These are phyloP conservation scores for Fusarium bactridioides DNA, from an alignment of 2,329 filamentous ascomycete genomes.

Conservation along the genomic window DNA sequence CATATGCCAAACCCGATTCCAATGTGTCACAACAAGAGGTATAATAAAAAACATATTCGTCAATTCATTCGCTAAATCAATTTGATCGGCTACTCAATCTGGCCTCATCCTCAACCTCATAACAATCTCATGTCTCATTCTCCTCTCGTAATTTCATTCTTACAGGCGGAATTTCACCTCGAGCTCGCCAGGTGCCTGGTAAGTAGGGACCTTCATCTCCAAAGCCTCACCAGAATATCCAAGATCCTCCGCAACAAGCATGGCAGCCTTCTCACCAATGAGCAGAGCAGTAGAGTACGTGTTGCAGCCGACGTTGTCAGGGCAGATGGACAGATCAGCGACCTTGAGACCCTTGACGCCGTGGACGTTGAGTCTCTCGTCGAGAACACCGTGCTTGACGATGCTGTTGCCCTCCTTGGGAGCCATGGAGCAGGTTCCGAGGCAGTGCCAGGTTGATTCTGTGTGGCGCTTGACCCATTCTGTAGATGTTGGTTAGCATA, in stretches of 20 bases:
- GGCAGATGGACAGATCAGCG: slow-evolving; percentile 78
- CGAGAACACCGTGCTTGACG: slow-evolving; percentile 80
- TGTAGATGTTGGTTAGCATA: background rate
- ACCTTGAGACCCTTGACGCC: slow-evolving; percentile 81
- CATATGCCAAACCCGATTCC: rapidly evolving
- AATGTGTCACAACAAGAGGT: background rate
- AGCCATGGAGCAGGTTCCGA: slow-evolving; percentile 78
- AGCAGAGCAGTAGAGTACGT: slow-evolving; percentile 55
- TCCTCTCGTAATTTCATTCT: background rate
- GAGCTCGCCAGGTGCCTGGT: slow-evolving; percentile 63
- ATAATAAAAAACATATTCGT: background rate
- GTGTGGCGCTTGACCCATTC: slow-evolving; percentile 75
- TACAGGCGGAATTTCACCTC: slow-evolving; percentile 52
- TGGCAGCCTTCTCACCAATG: slow-evolving; percentile 50
- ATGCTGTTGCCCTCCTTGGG: slow-evolving; percentile 79
- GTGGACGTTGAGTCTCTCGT: slow-evolving; percentile 80
- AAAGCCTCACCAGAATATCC: slow-evolving; percentile 76
- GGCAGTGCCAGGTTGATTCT: slow-evolving; percentile 66
- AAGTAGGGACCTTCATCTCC: slow-evolving; percentile 77
- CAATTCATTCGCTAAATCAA: slow-evolving; percentile 21
- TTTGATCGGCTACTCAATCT: slow-evolving; percentile 7
- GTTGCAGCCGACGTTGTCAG: slow-evolving; percentile 79
- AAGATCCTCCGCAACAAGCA: slow-evolving; percentile 75
- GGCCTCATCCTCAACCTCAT: background rate
- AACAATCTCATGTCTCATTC: background rate